Evolutionary conservation across 1,284 basidiomycete genomes (phyloP), one percentile per base, ranked within the genome.

Genomic region (Trametes sp.): DNA sequence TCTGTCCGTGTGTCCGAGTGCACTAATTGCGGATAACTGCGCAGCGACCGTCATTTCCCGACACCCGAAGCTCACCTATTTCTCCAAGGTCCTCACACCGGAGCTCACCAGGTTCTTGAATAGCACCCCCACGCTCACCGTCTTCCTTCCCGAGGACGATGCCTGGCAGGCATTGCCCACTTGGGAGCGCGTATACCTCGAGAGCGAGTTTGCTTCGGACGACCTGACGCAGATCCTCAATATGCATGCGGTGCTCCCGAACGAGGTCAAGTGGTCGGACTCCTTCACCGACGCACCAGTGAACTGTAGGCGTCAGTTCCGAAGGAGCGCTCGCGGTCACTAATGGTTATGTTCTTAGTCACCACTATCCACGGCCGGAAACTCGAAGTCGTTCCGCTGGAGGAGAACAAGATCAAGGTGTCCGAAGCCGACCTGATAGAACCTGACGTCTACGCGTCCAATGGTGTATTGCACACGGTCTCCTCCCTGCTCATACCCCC

Each of bases 401-500:
- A 83, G 4, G 82, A 71, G 11, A 59, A 66, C 46, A 82, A 83
- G 62, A 83, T 88, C 29, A 81, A 75, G 26, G 81, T 96, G 42
- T 92, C 91, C 50, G 82, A 82, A 28, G 88, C 93, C 1, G 77
- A 82, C 24, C 80, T 95, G 29, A 73, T 88, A 9, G 80, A 88
- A 19, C 85, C 87, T 5, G 95, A 98, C 73, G 87, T 96, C 48
- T 94, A 96, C 69, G 94, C 94, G 2, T 90, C 93, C n/a, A 98
- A 98, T 69, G 96, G 96, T 52, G 98, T 98, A 45, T 76, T 98
- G 23, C 98, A 99, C 76, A 85, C 96, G 48, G 84, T 99, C 44
- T 92, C 93, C 10, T 85, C 87, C 14, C 84, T 99, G 24, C 86
- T 99, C 14, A 76, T 98, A 14, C 93, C 95, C 1, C 83, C 86